Conservation (phyloP, 1,139 yeast genomes). For the Kodamaea anthophila region DNA sequence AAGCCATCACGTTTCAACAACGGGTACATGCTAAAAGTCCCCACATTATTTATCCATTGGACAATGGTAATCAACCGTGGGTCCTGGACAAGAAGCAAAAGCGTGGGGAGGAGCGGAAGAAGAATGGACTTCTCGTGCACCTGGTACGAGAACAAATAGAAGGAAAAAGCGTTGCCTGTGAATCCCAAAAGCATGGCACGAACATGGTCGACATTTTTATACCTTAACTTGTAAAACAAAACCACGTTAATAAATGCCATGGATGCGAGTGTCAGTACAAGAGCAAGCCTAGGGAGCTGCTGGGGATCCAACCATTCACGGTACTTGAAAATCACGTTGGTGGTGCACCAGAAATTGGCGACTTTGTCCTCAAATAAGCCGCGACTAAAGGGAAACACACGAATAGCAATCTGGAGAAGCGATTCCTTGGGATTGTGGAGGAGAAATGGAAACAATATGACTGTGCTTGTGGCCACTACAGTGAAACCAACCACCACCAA, state of each 20-base stretch:
- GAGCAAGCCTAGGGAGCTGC: slow-evolving; percentile 58
- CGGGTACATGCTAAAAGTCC: slow-evolving; percentile 85
- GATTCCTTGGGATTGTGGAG: slow-evolving; percentile 14
- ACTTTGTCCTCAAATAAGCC: slow-evolving; percentile 98
- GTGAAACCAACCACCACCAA: slow-evolving; percentile 57
- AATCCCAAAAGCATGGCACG: slow-evolving; percentile 55
- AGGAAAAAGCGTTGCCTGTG: slow-evolving; percentile 80
- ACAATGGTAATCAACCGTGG: slow-evolving; percentile 61
- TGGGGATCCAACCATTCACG: slow-evolving; percentile 47
- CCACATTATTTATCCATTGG: slow-evolving; percentile 83
- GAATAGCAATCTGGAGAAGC: slow-evolving; percentile 36
- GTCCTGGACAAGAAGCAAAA: slow-evolving; percentile 56
- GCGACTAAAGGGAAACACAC: slow-evolving; percentile 88
- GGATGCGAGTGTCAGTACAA: slow-evolving; percentile 57
- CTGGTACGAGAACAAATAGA: slow-evolving; percentile 86
- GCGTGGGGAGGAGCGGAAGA: slow-evolving; percentile 80
- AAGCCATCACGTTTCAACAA: slow-evolving; percentile 72
- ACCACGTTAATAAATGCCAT: slow-evolving; percentile 46
- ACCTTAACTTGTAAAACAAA: slow-evolving; percentile 15
- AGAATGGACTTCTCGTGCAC: slow-evolving; percentile 89
- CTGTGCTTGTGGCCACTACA: slow-evolving; percentile 49
- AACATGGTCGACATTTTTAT: slow-evolving; percentile 12
- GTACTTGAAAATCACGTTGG: slow-evolving; percentile 72
- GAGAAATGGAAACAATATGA: slow-evolving; percentile 59
- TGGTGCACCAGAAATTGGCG: slow-evolving; percentile 94